A percentile compares a stretch with the other conserved stretches of the same genome.
phyloP scores from a whole-genome alignment of 2,329 filamentous ascomycete species.

The Eutypella sp. region DNA sequence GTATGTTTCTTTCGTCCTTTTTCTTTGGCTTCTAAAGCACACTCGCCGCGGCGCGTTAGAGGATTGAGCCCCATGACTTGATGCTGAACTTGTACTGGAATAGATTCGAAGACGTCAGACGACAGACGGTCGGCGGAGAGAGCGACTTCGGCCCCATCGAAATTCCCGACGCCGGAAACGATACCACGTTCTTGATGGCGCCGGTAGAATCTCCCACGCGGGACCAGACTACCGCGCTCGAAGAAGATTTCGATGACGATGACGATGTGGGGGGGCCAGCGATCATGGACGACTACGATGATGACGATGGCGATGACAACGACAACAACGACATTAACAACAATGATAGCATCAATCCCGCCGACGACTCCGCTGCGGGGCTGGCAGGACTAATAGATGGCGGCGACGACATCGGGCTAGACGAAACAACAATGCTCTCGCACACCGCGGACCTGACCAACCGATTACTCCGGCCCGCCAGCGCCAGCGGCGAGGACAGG shows the following conservation, averaged over 20 bases:
- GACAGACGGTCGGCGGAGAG: conserved; percentile 36
- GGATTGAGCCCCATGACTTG: not conserved
- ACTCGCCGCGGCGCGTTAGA: conserved; percentile 13
- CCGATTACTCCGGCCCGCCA: too few relatives aligned
- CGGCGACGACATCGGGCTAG: conserved; percentile 15
- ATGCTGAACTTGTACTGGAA: conserved; percentile 12
- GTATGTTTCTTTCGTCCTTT: conserved; percentile 19
- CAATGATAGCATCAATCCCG: conserved; percentile 16
- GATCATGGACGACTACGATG: conserved; percentile 13
- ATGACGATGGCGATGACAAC: conserved; percentile 13
- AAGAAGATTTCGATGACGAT: conserved; percentile 3
- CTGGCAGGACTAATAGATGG: conserved; percentile 19
- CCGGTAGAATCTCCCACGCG: conserved; percentile 26
- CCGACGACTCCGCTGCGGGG: conserved; percentile 18
- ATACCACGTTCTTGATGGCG: conserved; percentile 48
- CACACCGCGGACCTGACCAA: conserved; percentile 7
- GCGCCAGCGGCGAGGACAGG: too few relatives aligned
- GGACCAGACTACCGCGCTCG: conserved; percentile 14
- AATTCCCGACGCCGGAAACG: conserved; percentile 42
- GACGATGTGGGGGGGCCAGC: conserved; percentile 4
- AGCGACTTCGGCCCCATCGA: conserved; percentile 48
- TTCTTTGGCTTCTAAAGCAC: not conserved
- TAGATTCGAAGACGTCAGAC: conserved; percentile 36
- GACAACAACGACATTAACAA: conserved; percentile 16
- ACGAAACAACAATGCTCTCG: conserved; percentile 14